Percentiles rank a stretch among this genome's conserved stretches.
These are phyloP conservation scores for Aspergillus proliferans DNA, from an alignment of 2,329 filamentous ascomycete genomes.

Conservation along the genomic window DNA sequence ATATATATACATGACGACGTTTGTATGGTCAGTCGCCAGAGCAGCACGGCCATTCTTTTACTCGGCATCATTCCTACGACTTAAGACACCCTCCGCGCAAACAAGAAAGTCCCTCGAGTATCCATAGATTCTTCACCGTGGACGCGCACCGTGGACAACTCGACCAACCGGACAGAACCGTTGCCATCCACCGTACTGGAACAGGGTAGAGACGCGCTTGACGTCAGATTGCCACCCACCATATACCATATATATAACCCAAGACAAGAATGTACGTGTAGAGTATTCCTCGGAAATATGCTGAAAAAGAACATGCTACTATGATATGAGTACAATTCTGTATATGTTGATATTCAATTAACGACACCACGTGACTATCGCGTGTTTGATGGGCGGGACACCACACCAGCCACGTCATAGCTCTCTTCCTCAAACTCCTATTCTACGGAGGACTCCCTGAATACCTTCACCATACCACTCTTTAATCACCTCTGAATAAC, in stretches of 20 bases:
- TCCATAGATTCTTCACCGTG: neutral
- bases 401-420: conserved; percentile 3
- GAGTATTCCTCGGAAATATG: too few species aligned
- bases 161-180: neutral
- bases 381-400: neutral
- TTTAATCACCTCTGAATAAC: neutral
- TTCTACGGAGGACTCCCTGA: neutral
- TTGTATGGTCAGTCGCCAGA: too few species aligned
- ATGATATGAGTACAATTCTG: neutral
- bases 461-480: neutral
- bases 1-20: too few species aligned
- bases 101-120: too few species aligned
- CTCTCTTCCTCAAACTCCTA: neutral
- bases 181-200: neutral
- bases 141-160: neutral
- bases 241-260: neutral
- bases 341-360: conserved; percentile 1
- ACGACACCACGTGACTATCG: neutral
- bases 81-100: too few species aligned
- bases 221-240: conserved; percentile 19
- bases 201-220: conserved; percentile 6
- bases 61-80: too few species aligned
- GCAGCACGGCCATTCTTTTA: too few species aligned
- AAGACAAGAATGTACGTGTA: neutral
- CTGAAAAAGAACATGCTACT: neutral